A percentile compares a stretch with the other conserved stretches of the same genome.
These are phyloP conservation scores for Macrocystidia cucumis DNA, from an alignment of 1,284 basidiomycete species.

Conservation along the genomic window DNA sequence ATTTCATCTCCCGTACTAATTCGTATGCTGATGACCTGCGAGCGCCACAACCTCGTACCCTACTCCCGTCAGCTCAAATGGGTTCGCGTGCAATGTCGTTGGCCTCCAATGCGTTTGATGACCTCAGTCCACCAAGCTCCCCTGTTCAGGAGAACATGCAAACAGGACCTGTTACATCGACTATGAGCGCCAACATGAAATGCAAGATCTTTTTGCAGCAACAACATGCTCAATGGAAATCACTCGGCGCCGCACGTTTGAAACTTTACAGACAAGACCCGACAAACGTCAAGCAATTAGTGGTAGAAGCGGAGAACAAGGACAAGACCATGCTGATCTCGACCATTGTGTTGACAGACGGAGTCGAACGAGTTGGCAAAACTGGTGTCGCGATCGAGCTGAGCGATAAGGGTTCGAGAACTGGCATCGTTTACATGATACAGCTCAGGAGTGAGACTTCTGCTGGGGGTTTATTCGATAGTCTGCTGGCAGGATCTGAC, in stretches of 20 bases:
- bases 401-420: constrained; percentile 82
- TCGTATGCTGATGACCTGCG: constrained; percentile 31
- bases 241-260: constrained; percentile 81
- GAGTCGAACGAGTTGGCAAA: constrained; percentile 95
- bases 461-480: constrained; percentile 81
- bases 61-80: constrained; percentile 57
- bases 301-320: constrained; percentile 86
- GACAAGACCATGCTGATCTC: constrained; percentile 80
- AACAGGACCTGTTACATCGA: constrained; percentile 65
- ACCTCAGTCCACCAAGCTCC: constrained; percentile 72
- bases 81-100: constrained; percentile 43
- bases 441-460: constrained; percentile 86
- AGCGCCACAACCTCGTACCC: constrained; percentile 40
- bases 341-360: constrained; percentile 92
- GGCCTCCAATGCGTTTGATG: constrained; percentile 45
- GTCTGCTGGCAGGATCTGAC: constrained; percentile 84
- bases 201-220: constrained; percentile 98
- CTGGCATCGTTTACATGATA: constrained; percentile 98
- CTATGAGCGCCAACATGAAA: constrained; percentile 90
- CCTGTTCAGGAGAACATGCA: constrained; percentile 54
- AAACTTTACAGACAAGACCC: constrained; percentile 83
- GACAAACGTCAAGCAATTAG: constrained; percentile 90
- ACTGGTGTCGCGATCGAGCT: constrained; percentile 96
- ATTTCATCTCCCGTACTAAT: constrained; percentile 24
- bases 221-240: constrained; percentile 95